Conservation (phyloP, 345 rosid genomes). For the Streptanthus diversifolius region DNA sequence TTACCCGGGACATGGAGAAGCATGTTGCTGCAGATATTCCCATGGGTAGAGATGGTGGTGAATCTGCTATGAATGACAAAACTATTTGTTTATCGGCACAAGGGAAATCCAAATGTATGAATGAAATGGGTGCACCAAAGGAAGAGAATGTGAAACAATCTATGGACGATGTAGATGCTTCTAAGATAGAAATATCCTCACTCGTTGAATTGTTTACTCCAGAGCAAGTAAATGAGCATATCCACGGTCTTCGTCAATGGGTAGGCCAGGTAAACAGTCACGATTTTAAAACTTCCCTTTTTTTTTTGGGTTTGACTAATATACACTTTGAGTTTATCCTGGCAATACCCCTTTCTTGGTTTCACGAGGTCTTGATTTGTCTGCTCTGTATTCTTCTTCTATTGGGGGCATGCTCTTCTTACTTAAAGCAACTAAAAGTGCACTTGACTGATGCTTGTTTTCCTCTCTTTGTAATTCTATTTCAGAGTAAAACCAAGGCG, state of each 20-base stretch:
- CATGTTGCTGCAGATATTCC: constrained; percentile 41
- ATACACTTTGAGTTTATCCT: neutral
- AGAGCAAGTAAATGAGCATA: constrained; percentile 82
- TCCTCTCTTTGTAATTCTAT: constrained; percentile 11
- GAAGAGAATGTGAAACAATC: constrained; percentile 47
- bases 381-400: neutral
- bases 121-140: constrained; percentile 45
- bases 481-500: constrained; percentile 83
- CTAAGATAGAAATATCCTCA: constrained; percentile 71
- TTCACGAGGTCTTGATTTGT: neutral
- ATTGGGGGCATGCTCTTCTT: neutral
- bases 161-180: constrained; percentile 35
- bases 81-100: constrained; percentile 32
- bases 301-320: neutral
- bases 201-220: constrained; percentile 82
- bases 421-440: neutral
- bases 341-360: neutral
- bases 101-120: constrained; percentile 55
- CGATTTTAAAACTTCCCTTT: neutral
- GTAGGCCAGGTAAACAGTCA: constrained; percentile 72
- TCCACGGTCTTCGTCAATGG: constrained; percentile 81
- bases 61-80: constrained; percentile 31
- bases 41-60: constrained; percentile 37
- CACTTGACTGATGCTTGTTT: constrained; percentile 3
- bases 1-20: constrained; percentile 39